Evolutionary conservation across 2,329 filamentous ascomycete species (phyloP).

Genomic region (Penicillium griseofulvum): DNA sequence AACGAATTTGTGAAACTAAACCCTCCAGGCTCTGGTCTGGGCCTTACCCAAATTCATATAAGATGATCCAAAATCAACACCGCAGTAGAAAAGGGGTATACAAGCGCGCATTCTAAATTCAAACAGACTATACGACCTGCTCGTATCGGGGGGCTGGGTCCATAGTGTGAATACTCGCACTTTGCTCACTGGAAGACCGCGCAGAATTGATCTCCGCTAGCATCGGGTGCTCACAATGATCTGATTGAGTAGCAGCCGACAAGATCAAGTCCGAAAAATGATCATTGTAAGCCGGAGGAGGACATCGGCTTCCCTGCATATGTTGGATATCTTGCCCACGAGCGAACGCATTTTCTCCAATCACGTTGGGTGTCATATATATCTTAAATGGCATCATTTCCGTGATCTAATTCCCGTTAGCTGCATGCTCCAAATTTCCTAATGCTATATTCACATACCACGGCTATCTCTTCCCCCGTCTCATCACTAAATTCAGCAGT

Average conservation of each 20-base stretch:
- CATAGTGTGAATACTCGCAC: neutral
- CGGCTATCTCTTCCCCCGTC: neutral
- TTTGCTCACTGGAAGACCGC: neutral
- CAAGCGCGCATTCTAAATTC: no score
- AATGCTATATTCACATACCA: neutral
- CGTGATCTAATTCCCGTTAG: neutral
- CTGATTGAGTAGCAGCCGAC: neutral
- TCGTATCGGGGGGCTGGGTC: constrained; percentile 1
- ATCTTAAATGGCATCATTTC: constrained; percentile 4
- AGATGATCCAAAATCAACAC: neutral
- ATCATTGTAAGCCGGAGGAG: constrained; percentile 2
- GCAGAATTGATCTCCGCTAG: neutral
- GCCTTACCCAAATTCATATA: neutral
- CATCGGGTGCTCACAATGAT: neutral
- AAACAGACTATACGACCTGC: neutral
- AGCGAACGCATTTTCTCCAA: neutral
- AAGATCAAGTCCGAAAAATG: constrained; percentile 1
- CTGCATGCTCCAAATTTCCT: no score
- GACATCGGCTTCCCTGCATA: neutral
- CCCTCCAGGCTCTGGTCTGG: no score
- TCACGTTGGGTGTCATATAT: neutral
- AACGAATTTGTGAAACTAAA: neutral
- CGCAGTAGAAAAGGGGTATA: neutral
- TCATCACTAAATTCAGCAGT: neutral
- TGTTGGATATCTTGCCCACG: neutral